Base-by-base conservation (phyloP, 2,329 filamentous ascomycete species). In the Ceratocystis lukuohia region DNA sequence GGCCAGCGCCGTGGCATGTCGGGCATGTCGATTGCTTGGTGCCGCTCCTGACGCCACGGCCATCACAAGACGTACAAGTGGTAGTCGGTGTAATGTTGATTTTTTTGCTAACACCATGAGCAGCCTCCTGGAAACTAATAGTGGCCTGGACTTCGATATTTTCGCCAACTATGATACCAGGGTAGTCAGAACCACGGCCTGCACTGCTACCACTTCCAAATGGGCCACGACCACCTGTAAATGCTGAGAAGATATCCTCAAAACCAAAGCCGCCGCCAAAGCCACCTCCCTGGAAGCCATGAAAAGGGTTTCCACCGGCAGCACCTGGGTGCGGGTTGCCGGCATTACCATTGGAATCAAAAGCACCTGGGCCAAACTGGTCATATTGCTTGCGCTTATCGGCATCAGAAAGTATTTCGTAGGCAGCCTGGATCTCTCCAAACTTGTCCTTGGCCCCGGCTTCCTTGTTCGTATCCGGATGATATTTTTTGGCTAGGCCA, bases 381-480 rank as follows among this genome's bases (percentile, higher is more conserved):
- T 99, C 94, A 74, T 85, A 99, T 67, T 92, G 88, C 73, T 96
- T 87, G 74, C 88, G 89, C 82, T 97, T 99, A 76, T 96, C 87
- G 3, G 92, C 82, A 74, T 99, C 94, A 61, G 91, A 95, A 6
- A 99, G 80, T 53, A 96, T 81, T 76, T 99, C 94, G 77, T 99
- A 99, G 28, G 94, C 91, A 41, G 88, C 84, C 76, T 99, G 94
- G 65, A 95, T 90, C 71, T 96, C 93, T 69, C 87, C 84, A 72
- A 99, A 99, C 72, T 89, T 93, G 72, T 97, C 94, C 75, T 97
- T 97, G 45, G 94, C 92, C n/a, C 80, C 82, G 2, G 89, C 76
- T 71, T 97, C 94, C 76, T 97, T 97, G 80, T 97, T 99, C 45
- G 94, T 97, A 75, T 99, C 94, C 7, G 94, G 94, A 73, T 99